Base-by-base conservation (phyloP, 2,329 filamentous ascomycete species). In the Hypocreales sp. region DNA sequence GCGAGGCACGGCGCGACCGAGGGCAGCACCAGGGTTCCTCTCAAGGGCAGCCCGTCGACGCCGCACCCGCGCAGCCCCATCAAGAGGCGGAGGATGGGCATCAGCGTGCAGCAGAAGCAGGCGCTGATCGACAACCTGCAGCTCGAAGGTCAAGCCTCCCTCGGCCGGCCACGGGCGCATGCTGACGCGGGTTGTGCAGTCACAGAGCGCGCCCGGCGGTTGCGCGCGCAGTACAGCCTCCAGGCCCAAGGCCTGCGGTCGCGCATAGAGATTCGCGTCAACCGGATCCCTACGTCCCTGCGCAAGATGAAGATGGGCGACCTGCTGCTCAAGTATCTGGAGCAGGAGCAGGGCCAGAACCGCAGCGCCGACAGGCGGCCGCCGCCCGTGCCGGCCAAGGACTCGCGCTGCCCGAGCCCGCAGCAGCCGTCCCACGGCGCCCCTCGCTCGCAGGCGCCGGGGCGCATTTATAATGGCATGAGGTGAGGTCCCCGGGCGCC, bases 221-320 rank as follows among this genome's bases (percentile, higher is more conserved):
- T 95, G 34, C 73, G 86, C 42, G 79, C 86, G 6, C 84, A 92
- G 49, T 93, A 92, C 57, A 77, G 79, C 32, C 67, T 92, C 8
- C 86, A 93, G 52, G 80, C 84, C 14, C 79, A 87, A 50, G 80
- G 80, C 35, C 66, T 95, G 21, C 72, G 79, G 34, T 76, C 83
- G 33, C 77, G 87, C 34, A 77, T 98, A 28, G 86, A 94, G 52
- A 79, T 92, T 56, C 80, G 90, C 54, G 69, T 95, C 50, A 93
- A 94, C 48, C 76, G 90, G 29, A 90, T 95, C 28, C 90, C 90
- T 7, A 68, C 72, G 40, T 67, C 75, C 11, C 57, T 93, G 36
- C 75, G 87, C 33, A 80, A 78, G 44, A 65, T 72, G 35, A 92
- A 72, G 31, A 87, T 98, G 65, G 73, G 74, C 30, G 86, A 93